Evolutionary conservation across 164 flowering plant species (phyloP).

Genomic region (Akebia trifoliata): DNA sequence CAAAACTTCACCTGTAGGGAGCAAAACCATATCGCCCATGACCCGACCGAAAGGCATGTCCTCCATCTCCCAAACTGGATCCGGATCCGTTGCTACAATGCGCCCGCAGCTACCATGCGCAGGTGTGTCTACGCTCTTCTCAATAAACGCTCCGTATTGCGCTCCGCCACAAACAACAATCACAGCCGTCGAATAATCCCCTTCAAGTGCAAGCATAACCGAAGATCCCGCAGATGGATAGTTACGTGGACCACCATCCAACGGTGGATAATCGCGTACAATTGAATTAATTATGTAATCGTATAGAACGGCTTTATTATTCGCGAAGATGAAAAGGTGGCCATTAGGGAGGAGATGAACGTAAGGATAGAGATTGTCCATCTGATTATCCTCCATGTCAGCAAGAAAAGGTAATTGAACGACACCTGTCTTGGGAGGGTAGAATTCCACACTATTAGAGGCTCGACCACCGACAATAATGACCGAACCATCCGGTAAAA

Average conservation of each 20-base stretch:
- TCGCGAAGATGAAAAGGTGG: constrained; percentile 76
- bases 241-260: constrained; percentile 71
- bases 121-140: constrained; percentile 45
- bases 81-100: constrained; percentile 48
- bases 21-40: constrained; percentile 95
- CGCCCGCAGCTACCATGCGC: constrained; percentile 84
- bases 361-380: constrained; percentile 83
- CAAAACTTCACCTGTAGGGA: constrained; percentile 72
- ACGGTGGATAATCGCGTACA: constrained; percentile 39
- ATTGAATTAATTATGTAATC: constrained; percentile 34
- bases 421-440: constrained; percentile 48
- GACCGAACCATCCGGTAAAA: constrained; percentile 43
- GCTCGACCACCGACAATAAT: constrained; percentile 39
- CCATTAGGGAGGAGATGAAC: constrained; percentile 83
- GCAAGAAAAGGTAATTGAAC: constrained; percentile 52
- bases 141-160: constrained; percentile 54
- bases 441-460: constrained; percentile 47
- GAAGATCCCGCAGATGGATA: constrained; percentile 92
- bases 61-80: constrained; percentile 77
- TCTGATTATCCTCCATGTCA: constrained; percentile 49
- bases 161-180: constrained; percentile 89
- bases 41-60: constrained; percentile 77
- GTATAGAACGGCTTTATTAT: constrained; percentile 51
- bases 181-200: constrained; percentile 53
- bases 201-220: constrained; percentile 59